These are phyloP conservation scores for Rhypophila decipiens DNA, from an alignment of 495 filamentous ascomycete species.

Conservation along the genomic window DNA sequence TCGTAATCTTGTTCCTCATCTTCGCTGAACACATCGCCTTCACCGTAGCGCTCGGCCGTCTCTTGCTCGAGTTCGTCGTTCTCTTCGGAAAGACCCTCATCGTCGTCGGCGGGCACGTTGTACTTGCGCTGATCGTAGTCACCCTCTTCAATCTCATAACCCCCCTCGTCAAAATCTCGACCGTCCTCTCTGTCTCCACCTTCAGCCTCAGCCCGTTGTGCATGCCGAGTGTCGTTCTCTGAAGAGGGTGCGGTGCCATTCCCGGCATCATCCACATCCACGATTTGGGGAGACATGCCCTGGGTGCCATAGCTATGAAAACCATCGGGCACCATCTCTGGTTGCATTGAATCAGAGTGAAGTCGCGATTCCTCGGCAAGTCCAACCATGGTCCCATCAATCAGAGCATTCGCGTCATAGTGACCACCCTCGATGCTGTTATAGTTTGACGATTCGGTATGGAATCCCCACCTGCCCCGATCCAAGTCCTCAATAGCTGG, in stretches of 20 bases:
- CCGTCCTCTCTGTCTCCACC: constrained; percentile 17
- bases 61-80: constrained; percentile 35
- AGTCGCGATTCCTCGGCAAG: constrained; percentile 5
- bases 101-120: constrained; percentile 19
- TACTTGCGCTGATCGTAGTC: constrained; percentile 27
- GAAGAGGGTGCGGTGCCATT: background rate
- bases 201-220: constrained; percentile 9
- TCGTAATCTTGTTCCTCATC: constrained; percentile 18
- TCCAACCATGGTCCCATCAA: constrained; percentile 7
- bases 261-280: background rate
- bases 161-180: constrained; percentile 18
- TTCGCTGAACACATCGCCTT: constrained; percentile 30
- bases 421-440: constrained; percentile 21
- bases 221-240: background rate
- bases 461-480: constrained; percentile 17
- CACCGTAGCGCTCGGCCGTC: constrained; percentile 28
- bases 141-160: constrained; percentile 21
- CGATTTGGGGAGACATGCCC: background rate
- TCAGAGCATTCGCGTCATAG: constrained; percentile 16
- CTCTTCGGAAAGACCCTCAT: constrained; percentile 30
- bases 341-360: constrained; percentile 5
- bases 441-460: constrained; percentile 16
- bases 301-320: constrained; percentile 20
- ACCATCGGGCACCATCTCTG: constrained; percentile 14
- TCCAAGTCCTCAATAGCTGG: constrained; percentile 12